Base-by-base conservation (phyloP, 176 grass and related monocot species). In the Hordeum marinum region DNA sequence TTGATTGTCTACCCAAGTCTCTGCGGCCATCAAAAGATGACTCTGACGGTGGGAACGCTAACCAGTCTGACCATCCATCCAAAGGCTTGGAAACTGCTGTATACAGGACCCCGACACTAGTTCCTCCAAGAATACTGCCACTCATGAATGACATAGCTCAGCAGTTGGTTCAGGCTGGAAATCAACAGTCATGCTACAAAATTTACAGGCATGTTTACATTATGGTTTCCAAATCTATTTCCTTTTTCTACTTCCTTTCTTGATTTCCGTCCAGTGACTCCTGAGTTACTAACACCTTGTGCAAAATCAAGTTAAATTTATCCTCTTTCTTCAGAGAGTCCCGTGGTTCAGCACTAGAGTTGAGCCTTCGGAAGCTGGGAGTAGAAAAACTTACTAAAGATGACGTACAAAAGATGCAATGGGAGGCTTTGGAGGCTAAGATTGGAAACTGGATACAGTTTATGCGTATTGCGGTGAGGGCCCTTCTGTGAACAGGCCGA, bases 381-480 rank as follows among this genome's bases (percentile, higher is more conserved):
- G 93, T 96, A 32, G 93, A 98, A 85, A 94, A 69, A 7, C 91
- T 98, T 72, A 89, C 59, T 75, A 95, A 93, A 94, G 96, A 98
- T 84, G 96, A 96, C 86, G 96, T 98, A 50, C 96, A 99, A 78
- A 95, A 89, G 79, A 92, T 99, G 91, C 93, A 93, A 46, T 99
- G 96, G 93, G 96, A 98, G 48, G 87, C 93, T 75, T 78, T 98
- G 54, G 90, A 99, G 90, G 94, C 93, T 75, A 99, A 96, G 88
- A 99, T 99, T 92, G 90, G 89, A 70, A 94, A 96, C 61, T 99
- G 96, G 96, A 96, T 92, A 68, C 96, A 96, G 24, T 92, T 92
- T 77, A 99, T 96, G 96, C 89, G 88, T 75, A 99, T 99, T 79
- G 86, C 90, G 46, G 96, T 99, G 82, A 77, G 80, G 41, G 80